phyloP scores from a whole-genome alignment of 1,139 yeast genomes.

The Debaryomyces singareniensis region DNA sequence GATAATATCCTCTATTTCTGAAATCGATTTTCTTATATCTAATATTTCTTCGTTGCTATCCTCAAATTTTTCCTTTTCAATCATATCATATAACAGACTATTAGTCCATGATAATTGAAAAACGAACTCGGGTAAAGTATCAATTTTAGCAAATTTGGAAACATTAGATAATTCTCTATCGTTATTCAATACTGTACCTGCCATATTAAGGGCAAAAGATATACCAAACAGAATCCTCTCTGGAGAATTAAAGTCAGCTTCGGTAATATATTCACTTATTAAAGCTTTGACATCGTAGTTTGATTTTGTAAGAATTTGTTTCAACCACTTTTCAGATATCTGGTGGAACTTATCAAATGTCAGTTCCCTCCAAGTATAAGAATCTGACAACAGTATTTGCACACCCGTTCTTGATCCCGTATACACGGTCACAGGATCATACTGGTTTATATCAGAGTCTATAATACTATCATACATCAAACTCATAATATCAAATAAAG shows the following conservation, averaged over 20 bases:
- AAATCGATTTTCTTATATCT: slow-evolving; percentile 11
- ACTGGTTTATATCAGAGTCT: slow-evolving; percentile 83
- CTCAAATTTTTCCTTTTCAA: slow-evolving; percentile 23
- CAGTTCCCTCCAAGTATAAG: slow-evolving; percentile 66
- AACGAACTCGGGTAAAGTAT: slow-evolving; percentile 67
- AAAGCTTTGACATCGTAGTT: slow-evolving; percentile 72
- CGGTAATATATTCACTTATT: slow-evolving; percentile 68
- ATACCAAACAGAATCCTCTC: slow-evolving; percentile 64
- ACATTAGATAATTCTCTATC: slow-evolving; percentile 51
- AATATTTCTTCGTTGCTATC: slow-evolving; percentile 25
- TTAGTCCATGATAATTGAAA: slow-evolving; percentile 77
- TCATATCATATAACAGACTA: slow-evolving; percentile 35
- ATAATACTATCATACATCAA: slow-evolving; percentile 72
- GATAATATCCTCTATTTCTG: slow-evolving; percentile 9
- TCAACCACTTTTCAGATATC: slow-evolving; percentile 64
- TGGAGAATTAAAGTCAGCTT: slow-evolving; percentile 24
- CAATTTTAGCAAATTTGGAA: slow-evolving; percentile 29
- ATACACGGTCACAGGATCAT: slow-evolving; percentile 74
- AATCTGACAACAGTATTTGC: slow-evolving; percentile 66
- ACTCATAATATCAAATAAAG: slow-evolving; percentile 74
- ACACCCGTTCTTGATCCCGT: slow-evolving; percentile 53
- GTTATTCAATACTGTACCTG: slow-evolving; percentile 59
- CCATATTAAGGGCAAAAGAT: slow-evolving; percentile 85
- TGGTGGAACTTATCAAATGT: slow-evolving; percentile 58
- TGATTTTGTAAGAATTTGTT: slow-evolving; percentile 45